A percentile compares a stretch with the other conserved stretches of the same genome.
Evolutionary conservation across 169 alveolate species (phyloP).

Genomic region (Plasmodium cynomolgi): DNA sequence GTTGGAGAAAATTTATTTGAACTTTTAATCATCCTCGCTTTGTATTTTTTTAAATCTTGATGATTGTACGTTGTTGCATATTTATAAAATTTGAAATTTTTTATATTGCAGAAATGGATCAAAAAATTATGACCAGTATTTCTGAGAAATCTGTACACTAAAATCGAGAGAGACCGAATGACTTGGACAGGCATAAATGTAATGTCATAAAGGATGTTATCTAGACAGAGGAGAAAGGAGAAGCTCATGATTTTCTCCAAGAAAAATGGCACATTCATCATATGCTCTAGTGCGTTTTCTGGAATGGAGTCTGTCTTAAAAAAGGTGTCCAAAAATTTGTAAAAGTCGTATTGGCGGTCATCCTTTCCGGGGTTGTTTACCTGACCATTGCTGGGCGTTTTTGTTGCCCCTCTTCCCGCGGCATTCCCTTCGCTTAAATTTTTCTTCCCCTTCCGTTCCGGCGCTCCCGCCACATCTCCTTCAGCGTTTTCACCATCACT

Average conservation of each 20-base stretch:
- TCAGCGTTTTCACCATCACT: slow-evolving; percentile 45
- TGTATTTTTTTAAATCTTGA: slow-evolving; percentile 42
- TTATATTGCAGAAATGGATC: slow-evolving; percentile 4
- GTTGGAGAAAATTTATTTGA: slow-evolving; percentile 11
- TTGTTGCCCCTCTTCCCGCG: neutral
- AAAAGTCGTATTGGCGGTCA: slow-evolving; percentile 56
- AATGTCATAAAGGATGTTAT: slow-evolving; percentile 80
- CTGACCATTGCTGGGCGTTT: neutral
- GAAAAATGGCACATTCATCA: slow-evolving; percentile 78
- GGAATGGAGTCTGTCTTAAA: slow-evolving; percentile 64
- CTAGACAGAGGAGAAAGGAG: slow-evolving; percentile 80
- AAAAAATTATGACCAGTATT: slow-evolving; percentile 28
- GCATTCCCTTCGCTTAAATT: neutral
- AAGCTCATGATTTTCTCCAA: slow-evolving; percentile 79
- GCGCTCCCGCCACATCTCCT: neutral
- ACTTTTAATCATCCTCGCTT: slow-evolving; percentile 28
- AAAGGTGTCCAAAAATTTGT: slow-evolving; percentile 50
- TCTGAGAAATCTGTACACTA: slow-evolving; percentile 23
- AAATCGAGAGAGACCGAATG: slow-evolving; percentile 35
- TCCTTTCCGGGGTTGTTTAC: slow-evolving; percentile 1
- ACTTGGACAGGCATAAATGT: slow-evolving; percentile 85
- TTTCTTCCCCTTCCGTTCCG: neutral
- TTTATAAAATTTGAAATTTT: slow-evolving; percentile 60
- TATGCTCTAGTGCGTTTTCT: slow-evolving; percentile 76
- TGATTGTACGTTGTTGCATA: slow-evolving; percentile 63